These are phyloP conservation scores for Zygoascus biomembranicola DNA, from an alignment of 805 yeast genomes.

Conservation along the genomic window DNA sequence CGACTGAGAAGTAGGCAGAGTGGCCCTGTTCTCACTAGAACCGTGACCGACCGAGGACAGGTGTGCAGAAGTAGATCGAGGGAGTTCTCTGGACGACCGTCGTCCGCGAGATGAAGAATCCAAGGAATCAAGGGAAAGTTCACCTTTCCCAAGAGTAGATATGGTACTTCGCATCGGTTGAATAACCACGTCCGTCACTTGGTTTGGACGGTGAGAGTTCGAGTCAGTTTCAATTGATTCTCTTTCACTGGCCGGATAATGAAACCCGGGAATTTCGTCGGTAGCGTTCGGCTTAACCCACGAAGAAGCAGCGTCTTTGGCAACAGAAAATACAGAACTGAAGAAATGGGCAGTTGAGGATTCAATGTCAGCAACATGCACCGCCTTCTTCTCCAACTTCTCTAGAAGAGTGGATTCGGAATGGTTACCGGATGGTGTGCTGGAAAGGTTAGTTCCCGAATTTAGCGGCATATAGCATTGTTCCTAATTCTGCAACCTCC, in stretches of 20 bases:
- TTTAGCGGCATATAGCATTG: too few relatives aligned
- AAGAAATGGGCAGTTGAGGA: conserved; percentile 13
- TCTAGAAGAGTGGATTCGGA: background rate
- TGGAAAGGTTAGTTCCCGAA: background rate
- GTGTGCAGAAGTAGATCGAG: background rate
- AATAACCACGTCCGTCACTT: conserved; percentile 13
- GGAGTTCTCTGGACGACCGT: background rate
- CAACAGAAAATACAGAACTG: conserved; percentile 20
- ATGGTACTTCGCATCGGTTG: conserved; percentile 19
- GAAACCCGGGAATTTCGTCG: background rate
- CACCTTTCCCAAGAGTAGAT: conserved; percentile 27
- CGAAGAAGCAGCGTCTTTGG: conserved; percentile 26
- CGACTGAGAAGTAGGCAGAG: background rate
- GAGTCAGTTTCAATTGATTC: conserved; percentile 1
- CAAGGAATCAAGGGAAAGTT: conserved; percentile 23
- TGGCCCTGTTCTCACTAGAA: background rate
- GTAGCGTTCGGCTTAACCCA: conserved; percentile 10
- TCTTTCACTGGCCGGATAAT: background rate
- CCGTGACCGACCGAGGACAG: background rate
- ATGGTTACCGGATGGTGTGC: background rate
- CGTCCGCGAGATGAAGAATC: conserved; percentile 6
- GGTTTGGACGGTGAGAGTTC: background rate
- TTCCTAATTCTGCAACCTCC: too few relatives aligned
- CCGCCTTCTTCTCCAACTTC: background rate
- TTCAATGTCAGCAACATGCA: background rate